Conservation (phyloP, 768 basidiomycete species). For the Pleurotus platypus region DNA sequence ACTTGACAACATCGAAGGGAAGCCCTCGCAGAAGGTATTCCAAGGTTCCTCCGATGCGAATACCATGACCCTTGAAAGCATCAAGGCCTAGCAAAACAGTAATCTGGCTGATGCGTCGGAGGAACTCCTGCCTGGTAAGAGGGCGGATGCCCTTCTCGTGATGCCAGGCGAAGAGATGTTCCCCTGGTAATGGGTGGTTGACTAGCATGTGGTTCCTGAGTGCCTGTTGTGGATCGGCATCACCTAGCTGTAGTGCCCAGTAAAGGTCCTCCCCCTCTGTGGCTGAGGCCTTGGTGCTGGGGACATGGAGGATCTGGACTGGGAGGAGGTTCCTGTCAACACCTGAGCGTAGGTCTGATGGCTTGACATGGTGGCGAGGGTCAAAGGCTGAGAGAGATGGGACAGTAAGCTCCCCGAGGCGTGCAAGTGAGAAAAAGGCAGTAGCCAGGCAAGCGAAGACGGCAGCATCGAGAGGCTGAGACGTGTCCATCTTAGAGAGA, state of each 20-base stretch:
- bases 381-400: constrained; percentile 26
- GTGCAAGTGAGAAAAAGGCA: constrained; percentile 28
- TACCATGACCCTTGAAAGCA: constrained; percentile 24
- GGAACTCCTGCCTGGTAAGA: constrained; percentile 24
- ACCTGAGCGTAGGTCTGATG: constrained; percentile 10
- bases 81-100: constrained; percentile 8
- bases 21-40: constrained; percentile 32
- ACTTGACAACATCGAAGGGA: constrained; percentile 32
- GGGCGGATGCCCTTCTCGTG: constrained; percentile 9
- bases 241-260: constrained; percentile 24
- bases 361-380: constrained; percentile 23
- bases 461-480: constrained; percentile 27
- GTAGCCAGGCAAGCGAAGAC: constrained; percentile 34
- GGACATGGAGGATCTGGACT: constrained; percentile 19
- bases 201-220: constrained; percentile 23
- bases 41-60: constrained; percentile 26
- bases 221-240: constrained; percentile 18
- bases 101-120: constrained; percentile 12
- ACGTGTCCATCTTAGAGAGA: constrained; percentile 18
- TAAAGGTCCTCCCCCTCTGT: constrained; percentile 26
- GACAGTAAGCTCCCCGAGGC: constrained; percentile 36
- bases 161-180: constrained; percentile 27
- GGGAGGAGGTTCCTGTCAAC: constrained; percentile 18
- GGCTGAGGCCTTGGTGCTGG: constrained; percentile 16
- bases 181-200: constrained; percentile 19